Percentiles rank a stretch among this genome's conserved stretches.
These are phyloP conservation scores for Drechmeria coniospora DNA, from an alignment of 2,329 filamentous ascomycete species.

Conservation along the genomic window DNA sequence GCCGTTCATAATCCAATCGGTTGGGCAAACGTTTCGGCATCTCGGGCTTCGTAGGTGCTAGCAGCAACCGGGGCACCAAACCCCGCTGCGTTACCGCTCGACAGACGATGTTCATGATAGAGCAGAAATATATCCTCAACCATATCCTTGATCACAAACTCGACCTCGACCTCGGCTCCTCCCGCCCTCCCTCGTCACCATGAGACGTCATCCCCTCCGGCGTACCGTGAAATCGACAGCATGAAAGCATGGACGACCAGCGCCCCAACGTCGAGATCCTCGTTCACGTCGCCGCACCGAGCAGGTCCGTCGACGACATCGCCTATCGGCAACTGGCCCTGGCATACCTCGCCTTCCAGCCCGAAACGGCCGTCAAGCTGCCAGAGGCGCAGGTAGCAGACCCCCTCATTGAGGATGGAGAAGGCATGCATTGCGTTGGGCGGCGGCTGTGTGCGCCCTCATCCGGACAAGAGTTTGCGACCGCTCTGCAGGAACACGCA, in stretches of 20 bases:
- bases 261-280: conserved; percentile 32
- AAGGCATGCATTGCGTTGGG: too few species aligned
- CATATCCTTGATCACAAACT: too few species aligned
- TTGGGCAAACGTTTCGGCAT: too few species aligned
- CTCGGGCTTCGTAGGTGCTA: too few species aligned
- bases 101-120: too few species aligned
- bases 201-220: not conserved
- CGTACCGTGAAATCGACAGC: conserved; percentile 1
- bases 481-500: conserved; percentile 7
- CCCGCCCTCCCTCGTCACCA: conserved; percentile 2
- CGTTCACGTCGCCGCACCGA: conserved; percentile 38
- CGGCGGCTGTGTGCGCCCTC: too few species aligned
- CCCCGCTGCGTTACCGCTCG: too few species aligned
- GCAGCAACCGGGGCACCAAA: too few species aligned
- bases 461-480: conserved; percentile 4
- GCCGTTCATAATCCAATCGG: too few species aligned
- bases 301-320: conserved; percentile 29
- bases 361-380: conserved; percentile 8
- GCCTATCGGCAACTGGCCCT: conserved; percentile 32
- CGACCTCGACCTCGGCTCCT: not conserved
- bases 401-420: not conserved
- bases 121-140: too few species aligned
- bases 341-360: conserved; percentile 34
- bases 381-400: not conserved
- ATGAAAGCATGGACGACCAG: conserved; percentile 11